Evolutionary conservation across 495 filamentous ascomycete species (phyloP), one percentile per base, ranked within the genome.

Genomic region (Halenospora varia): DNA sequence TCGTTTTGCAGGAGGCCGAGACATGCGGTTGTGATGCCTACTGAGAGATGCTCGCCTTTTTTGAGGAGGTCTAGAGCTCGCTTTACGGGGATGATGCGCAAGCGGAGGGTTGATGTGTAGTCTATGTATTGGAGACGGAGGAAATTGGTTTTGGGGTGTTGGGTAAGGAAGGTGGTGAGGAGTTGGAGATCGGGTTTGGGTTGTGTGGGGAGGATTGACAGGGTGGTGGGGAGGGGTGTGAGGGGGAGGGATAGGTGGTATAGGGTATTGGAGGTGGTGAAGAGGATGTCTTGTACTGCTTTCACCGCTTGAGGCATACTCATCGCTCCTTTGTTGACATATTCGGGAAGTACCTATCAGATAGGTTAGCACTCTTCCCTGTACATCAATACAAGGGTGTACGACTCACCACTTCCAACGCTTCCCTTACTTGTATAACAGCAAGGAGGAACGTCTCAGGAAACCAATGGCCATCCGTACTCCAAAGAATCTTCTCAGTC

Each of bases 401-500:
- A 25, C 10, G 9, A 41, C 64, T 57, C 58, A 90, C 86, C 59
- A 73, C 79, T 64, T 88, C 81, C 29, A 95, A 71, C 9, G 81
- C 88, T 54, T 90, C 85, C 20, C 91, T 81, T 59, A 92, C 85
- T 68, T 96, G 91, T 52, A 77, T 76, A 52, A 88, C 85, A 15
- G 90, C 88, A 35, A 94, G 73, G 66, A 88, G 81, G 66, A 85
- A 96, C 1, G 88, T 90, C 69, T 96, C 92, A 0, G 92, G 88
- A 59, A 90, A 90, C 67, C 80, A 88, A 65, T 92, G 87, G 0
- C 89, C 91, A 70, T 95, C 90, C 0, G 88, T 91, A 57, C 88
- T 92, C 86, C 90, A 96, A 1, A 93, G 65, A 2, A 96, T 71
- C 68, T 94, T 94, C 56, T 81, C 84, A 23, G 77, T 81, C 0